Evolutionary conservation across 805 yeast genomes (phyloP).

Genomic region (Candida manassasensis): DNA sequence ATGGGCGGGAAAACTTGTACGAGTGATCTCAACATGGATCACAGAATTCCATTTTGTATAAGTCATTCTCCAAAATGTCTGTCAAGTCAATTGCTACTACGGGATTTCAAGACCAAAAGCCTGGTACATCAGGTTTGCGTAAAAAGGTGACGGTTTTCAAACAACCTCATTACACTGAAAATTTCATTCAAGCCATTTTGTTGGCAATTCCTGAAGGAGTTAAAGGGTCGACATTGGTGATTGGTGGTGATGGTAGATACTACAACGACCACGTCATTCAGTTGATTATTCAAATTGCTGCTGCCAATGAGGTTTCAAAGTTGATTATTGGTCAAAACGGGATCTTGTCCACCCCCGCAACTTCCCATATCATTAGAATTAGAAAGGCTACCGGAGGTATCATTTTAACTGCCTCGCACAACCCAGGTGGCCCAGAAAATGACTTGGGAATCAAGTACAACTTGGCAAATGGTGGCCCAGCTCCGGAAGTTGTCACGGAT

Average conservation of each 20-base stretch:
- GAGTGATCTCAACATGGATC: too few relatives aligned
- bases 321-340: slow-evolving; percentile 86
- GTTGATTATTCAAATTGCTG: slow-evolving; percentile 74
- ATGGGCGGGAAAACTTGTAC: too few relatives aligned
- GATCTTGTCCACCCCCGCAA: slow-evolving; percentile 91
- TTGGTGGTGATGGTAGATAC: slow-evolving; percentile 97
- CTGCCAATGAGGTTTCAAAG: slow-evolving; percentile 86
- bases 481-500: slow-evolving; percentile 92
- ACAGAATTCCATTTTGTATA: too few relatives aligned
- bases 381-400: slow-evolving; percentile 84
- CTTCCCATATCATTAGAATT: slow-evolving; percentile 86
- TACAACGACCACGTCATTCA: slow-evolving; percentile 81
- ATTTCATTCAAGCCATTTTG: slow-evolving; percentile 83
- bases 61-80: too few relatives aligned
- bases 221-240: slow-evolving; percentile 66
- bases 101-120: slow-evolving; percentile 87
- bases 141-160: slow-evolving; percentile 86
- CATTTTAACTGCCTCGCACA: slow-evolving; percentile 92
- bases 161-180: slow-evolving; percentile 79
- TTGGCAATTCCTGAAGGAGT: slow-evolving; percentile 90
- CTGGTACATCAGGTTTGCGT: slow-evolving; percentile 96
- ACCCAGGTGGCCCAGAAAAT: slow-evolving; percentile 92
- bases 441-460: slow-evolving; percentile 96
- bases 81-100: slow-evolving; percentile 41
- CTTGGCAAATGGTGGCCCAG: slow-evolving; percentile 94